A percentile compares a stretch with the other conserved stretches of the same genome.
phyloP scores from a whole-genome alignment of 1,284 basidiomycete genomes.

The Thelephora terrestris region DNA sequence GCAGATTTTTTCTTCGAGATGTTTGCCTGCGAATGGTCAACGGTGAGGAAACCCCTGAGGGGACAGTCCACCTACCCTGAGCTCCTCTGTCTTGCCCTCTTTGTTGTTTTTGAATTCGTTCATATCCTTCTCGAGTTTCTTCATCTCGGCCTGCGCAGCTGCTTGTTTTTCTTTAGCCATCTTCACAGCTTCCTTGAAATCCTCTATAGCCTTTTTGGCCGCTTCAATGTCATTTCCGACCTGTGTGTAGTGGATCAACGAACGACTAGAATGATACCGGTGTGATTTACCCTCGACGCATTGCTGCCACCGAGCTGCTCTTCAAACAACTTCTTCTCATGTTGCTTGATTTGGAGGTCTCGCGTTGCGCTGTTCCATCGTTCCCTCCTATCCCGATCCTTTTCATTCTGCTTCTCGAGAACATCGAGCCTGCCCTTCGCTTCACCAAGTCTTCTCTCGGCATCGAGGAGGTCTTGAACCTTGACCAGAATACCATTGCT shows the following conservation, averaged over 20 bases:
- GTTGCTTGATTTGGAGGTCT: constrained; percentile 83
- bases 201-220: constrained; percentile 55
- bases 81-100: constrained; percentile 90
- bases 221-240: constrained; percentile 75
- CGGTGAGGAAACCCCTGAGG: background rate
- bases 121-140: constrained; percentile 93
- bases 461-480: constrained; percentile 72
- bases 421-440: constrained; percentile 41
- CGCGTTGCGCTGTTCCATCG: constrained; percentile 59
- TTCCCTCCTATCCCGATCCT: constrained; percentile 48
- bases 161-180: constrained; percentile 70
- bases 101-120: constrained; percentile 98
- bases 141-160: constrained; percentile 67
- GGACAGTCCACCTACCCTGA: constrained; percentile 54
- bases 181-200: constrained; percentile 59
- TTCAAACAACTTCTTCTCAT: constrained; percentile 77
- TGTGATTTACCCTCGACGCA: constrained; percentile 65
- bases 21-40: constrained; percentile 40
- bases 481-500: constrained; percentile 72
- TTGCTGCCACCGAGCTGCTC: constrained; percentile 86
- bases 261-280: constrained; percentile 1
- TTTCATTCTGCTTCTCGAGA: constrained; percentile 52
- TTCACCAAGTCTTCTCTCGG: constrained; percentile 46
- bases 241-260: constrained; percentile 28
- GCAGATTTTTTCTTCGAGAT: constrained; percentile 77